phyloP scores from a whole-genome alignment of 305 asterid genomes.

The Solanum chacoense region DNA sequence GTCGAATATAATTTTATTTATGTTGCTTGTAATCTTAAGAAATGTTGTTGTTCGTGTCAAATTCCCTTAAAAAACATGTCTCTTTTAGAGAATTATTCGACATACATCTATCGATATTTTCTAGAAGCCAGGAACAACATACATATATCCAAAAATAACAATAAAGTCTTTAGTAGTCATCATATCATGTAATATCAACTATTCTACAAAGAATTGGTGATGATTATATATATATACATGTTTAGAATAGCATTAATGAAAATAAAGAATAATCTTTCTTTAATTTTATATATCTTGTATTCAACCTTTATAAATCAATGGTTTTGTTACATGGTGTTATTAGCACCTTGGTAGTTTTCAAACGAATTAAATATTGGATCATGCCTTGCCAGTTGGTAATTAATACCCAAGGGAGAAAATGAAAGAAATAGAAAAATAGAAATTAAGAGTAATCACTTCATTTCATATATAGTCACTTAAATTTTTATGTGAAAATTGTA shows the following conservation, averaged over 20 bases:
- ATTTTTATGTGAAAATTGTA: not conserved
- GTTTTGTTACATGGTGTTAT: not conserved
- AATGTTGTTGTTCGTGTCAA: not conserved
- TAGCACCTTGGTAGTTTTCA: not conserved
- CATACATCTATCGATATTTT: not conserved
- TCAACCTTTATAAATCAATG: not conserved
- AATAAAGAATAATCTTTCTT: not conserved
- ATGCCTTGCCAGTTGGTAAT: not conserved
- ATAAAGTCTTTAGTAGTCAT: not conserved
- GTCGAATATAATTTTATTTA: not conserved
- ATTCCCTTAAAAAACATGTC: not conserved
- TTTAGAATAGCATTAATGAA: not conserved
- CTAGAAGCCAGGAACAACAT: not conserved
- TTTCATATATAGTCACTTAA: not conserved
- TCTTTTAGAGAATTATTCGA: not conserved
- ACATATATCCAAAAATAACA: not conserved
- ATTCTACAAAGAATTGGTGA: not conserved
- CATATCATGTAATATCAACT: not conserved
- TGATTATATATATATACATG: not conserved
- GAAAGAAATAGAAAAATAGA: not conserved
- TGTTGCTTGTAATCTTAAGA: not conserved
- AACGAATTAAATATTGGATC: not conserved
- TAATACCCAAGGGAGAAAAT: not conserved
- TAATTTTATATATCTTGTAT: not conserved
- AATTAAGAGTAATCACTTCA: not conserved